These are phyloP conservation scores for Tulasnella sp. DNA, from an alignment of 768 basidiomycete species.

Conservation along the genomic window DNA sequence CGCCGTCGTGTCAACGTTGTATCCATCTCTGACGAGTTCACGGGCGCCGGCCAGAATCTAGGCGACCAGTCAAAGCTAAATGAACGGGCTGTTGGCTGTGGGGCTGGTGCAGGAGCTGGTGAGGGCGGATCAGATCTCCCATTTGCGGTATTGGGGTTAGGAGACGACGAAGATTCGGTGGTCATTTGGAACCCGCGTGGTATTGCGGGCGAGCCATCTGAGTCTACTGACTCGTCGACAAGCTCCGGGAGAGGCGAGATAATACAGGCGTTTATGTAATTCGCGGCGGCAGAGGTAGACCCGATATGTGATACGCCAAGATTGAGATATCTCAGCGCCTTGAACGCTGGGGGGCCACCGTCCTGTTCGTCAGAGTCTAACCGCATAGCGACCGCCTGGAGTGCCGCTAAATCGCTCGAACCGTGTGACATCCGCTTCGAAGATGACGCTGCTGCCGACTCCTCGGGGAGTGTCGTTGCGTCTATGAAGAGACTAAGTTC, in stretches of 20 bases:
- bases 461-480: neutral
- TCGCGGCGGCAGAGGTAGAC: neutral
- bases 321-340: constrained; percentile 3
- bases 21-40: neutral
- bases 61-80: constrained; percentile 6
- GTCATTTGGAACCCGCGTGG: neutral
- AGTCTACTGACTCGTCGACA: neutral
- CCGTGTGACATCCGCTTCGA: neutral
- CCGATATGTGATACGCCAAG: constrained; percentile 8
- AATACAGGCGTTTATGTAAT: neutral
- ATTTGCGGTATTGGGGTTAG: neutral
- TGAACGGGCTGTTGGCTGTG: neutral
- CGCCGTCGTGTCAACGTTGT: neutral
- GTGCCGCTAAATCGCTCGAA: neutral
- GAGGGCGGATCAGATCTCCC: neutral
- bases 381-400: neutral
- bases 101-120: neutral
- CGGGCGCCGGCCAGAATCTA: constrained; percentile 5
- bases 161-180: neutral
- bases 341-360: neutral
- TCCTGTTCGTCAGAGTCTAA: neutral
- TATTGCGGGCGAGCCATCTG: too few species aligned
- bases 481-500: constrained; percentile 5
- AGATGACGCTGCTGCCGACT: neutral
- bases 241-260: neutral